A percentile compares a stretch with the other conserved stretches of the same genome.
These are phyloP conservation scores for Licmophora abbreviata DNA, from an alignment of 108 stramenopile genomes.

Conservation along the genomic window DNA sequence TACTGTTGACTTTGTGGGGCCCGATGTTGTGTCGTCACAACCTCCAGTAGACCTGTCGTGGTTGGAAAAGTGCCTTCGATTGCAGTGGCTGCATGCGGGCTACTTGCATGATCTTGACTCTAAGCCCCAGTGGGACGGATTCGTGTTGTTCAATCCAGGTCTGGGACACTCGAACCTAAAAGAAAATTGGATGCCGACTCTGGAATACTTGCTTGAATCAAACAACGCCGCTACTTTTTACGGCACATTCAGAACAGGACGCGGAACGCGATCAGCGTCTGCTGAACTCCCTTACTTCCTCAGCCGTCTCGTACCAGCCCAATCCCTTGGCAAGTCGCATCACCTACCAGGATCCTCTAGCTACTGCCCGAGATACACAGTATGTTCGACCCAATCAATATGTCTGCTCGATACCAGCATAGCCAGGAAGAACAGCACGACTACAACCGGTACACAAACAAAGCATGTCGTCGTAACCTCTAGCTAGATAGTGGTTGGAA, in stretches of 20 bases:
- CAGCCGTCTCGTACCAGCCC: constrained; percentile 25
- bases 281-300: constrained; percentile 11
- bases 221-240: constrained; percentile 35
- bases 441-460: no score
- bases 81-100: constrained; percentile 20
- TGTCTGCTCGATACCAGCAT: no score
- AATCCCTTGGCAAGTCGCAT: constrained; percentile 73
- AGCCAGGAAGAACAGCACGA: no score
- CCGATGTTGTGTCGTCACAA: constrained; percentile 41
- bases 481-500: constrained; percentile 44
- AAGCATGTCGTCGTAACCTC: no score
- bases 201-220: constrained; percentile 33
- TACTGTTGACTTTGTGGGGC: constrained; percentile 71
- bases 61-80: neutral
- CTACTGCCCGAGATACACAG: no score
- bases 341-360: constrained; percentile 69
- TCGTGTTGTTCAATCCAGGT: constrained; percentile 81
- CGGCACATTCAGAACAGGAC: constrained; percentile 67
- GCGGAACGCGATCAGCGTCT: constrained; percentile 46
- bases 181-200: constrained; percentile 56
- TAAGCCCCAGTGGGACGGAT: constrained; percentile 38
- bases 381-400: no score
- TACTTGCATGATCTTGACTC: constrained; percentile 19
- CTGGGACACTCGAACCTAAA: constrained; percentile 72
- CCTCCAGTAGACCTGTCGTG: constrained; percentile 17